Evolutionary conservation across 805 yeast genomes (phyloP), one percentile per base, ranked within the genome.

Genomic region (Ogataea corticis): DNA sequence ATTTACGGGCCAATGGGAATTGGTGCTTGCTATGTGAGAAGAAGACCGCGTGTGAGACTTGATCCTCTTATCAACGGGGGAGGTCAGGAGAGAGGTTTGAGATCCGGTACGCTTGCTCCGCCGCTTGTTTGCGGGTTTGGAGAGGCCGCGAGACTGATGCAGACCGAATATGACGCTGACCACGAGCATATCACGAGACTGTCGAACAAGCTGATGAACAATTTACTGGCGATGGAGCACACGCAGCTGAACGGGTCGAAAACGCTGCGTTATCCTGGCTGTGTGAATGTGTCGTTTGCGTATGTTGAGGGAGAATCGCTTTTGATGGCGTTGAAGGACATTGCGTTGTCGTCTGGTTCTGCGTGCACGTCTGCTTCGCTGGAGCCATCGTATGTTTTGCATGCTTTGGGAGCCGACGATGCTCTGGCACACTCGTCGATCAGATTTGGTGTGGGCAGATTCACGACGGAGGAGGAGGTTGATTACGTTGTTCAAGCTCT

Each of bases 361-460:
- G 99, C 99, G 3, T 94, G 99, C 76, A 94, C 99, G 3, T 92
- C 98, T 21, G 97, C 99, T 0, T 94, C 98, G 3, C 77, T 94
- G 62, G 99, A 94, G 68, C 99, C 99, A 11, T 89, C 97, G 6
- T 94, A 94, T 60, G 99, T 94, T 33, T 76, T 94, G 59, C 96
- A 91, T 59, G 98, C 99, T 0, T 74, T 94, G 38, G 99, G 99
- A 44, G 97, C 96, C 13, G 98, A 92, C 67, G 99, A 94, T 63
- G 97, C 97, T 4, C 75, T 94, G 59, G 99, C 99, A 3, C 99
- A 94, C 69, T 90, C 97, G n/a, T 87, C 96, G 19, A 94, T 94
- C 60, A 81, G 99, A 66, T 94, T 94, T 58, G 99, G 99, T 55
- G 81, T 94, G 61, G 98, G 99, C 50, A 78, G 99, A 65, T 94